These are phyloP conservation scores for Cokeromyces recurvatus DNA, from an alignment of 371 early-diverging fungal species.

Conservation along the genomic window DNA sequence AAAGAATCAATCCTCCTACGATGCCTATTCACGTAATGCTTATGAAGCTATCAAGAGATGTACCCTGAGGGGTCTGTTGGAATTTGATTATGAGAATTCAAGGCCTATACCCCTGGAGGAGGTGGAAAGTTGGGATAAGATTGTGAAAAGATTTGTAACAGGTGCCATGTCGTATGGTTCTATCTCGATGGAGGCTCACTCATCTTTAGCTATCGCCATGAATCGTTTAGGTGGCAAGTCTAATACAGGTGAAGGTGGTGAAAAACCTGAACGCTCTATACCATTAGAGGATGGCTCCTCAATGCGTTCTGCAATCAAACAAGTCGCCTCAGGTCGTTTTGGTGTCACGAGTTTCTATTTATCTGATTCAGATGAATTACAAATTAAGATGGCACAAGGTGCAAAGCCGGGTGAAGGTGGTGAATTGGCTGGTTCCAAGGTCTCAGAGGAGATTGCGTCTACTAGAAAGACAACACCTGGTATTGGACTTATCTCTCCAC, in stretches of 20 bases:
- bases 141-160: slow-evolving; percentile 94
- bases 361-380: slow-evolving; percentile 90
- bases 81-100: slow-evolving; percentile 73
- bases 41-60: slow-evolving; percentile 84
- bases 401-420: slow-evolving; percentile 98
- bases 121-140: slow-evolving; percentile 95
- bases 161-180: slow-evolving; percentile 99
- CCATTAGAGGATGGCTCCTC: slow-evolving; percentile 67
- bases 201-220: slow-evolving; percentile 92
- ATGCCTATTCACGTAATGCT: slow-evolving; percentile 74
- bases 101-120: slow-evolving; percentile 84
- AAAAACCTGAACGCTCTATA: slow-evolving; percentile 81
- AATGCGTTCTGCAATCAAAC: slow-evolving; percentile 94
- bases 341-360: slow-evolving; percentile 95
- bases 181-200: slow-evolving; percentile 92
- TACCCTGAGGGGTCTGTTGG: slow-evolving; percentile 93
- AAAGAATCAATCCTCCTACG: slow-evolving; percentile 85
- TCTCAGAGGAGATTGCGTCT: slow-evolving; percentile 83
- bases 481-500: slow-evolving; percentile 93
- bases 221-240: slow-evolving; percentile 93
- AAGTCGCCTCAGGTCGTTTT: slow-evolving; percentile 96
- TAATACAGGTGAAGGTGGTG: slow-evolving; percentile 98
- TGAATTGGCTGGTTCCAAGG: slow-evolving; percentile 78
- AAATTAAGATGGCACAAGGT: slow-evolving; percentile 99
- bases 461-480: slow-evolving; percentile 95